These are phyloP conservation scores for Pseudonitzschia pungens DNA, from an alignment of 108 stramenopile species.

Conservation along the genomic window DNA sequence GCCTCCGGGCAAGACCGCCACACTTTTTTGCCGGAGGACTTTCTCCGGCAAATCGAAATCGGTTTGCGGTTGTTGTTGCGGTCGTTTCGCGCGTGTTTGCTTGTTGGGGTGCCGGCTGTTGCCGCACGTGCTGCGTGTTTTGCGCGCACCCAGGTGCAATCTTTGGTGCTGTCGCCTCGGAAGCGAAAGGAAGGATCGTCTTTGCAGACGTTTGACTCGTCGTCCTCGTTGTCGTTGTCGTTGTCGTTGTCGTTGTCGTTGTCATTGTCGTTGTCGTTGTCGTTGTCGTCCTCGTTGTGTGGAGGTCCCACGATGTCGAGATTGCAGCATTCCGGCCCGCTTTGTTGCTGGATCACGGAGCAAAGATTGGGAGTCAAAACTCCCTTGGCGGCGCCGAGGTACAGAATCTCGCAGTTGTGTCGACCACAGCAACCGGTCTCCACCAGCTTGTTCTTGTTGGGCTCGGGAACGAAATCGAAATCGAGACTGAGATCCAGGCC, in stretches of 20 bases:
- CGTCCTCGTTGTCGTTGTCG: neutral
- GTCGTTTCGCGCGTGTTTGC: no score
- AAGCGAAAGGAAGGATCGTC: conserved; percentile 1
- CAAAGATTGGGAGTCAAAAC: neutral
- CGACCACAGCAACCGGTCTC: conserved; percentile 10
- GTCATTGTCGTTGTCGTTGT: neutral
- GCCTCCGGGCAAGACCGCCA: neutral
- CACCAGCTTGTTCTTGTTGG: conserved; percentile 9
- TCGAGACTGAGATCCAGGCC: neutral
- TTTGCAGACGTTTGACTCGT: neutral
- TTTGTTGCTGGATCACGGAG: neutral
- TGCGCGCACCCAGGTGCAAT: neutral
- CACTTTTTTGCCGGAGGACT: neutral
- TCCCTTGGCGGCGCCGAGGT: conserved; percentile 3
- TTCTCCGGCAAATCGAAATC: neutral
- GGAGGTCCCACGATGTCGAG: neutral
- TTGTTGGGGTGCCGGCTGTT: no score
- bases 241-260: neutral
- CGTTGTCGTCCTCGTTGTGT: neutral
- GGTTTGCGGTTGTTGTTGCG: neutral
- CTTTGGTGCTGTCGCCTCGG: neutral
- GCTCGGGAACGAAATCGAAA: conserved; percentile 17
- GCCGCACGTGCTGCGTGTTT: neutral
- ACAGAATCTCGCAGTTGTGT: conserved; percentile 2
- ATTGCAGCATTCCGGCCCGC: conserved; percentile 17